Evolutionary conservation across 495 filamentous ascomycete genomes (phyloP).

Genomic region (Hypoxylon intermedium): DNA sequence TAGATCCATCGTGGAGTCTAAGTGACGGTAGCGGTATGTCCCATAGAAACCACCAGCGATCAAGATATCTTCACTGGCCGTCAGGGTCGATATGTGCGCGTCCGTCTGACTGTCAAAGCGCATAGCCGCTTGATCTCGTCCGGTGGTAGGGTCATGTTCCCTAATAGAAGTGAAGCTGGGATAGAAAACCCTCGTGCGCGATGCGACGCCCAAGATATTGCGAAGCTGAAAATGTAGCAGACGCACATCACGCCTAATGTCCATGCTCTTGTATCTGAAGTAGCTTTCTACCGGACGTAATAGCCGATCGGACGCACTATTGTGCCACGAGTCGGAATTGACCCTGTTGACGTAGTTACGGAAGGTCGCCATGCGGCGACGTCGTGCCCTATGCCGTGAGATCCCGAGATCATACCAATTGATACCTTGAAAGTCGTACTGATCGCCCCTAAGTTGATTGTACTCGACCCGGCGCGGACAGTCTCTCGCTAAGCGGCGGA

Average conservation of each 20-base stretch:
- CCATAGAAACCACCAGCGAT: constrained; percentile 83
- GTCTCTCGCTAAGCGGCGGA: constrained; percentile 20
- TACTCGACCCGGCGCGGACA: constrained; percentile 41
- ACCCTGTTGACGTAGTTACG: constrained; percentile 63
- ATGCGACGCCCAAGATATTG: constrained; percentile 76
- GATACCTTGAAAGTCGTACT: constrained; percentile 79
- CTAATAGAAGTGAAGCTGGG: constrained; percentile 66
- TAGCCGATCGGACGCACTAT: constrained; percentile 43
- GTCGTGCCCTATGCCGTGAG: constrained; percentile 64
- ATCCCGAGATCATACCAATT: constrained; percentile 73
- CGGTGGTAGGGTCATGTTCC: constrained; percentile 60
- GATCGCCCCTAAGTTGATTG: constrained; percentile 62
- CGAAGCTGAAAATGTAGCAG: constrained; percentile 89
- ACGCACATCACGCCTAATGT: constrained; percentile 66
- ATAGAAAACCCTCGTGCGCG: constrained; percentile 80
- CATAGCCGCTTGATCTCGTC: constrained; percentile 61
- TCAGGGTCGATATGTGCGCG: constrained; percentile 73
- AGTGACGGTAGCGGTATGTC: constrained; percentile 73
- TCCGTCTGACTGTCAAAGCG: constrained; percentile 62
- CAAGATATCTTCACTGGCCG: constrained; percentile 69
- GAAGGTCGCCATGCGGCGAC: constrained; percentile 63
- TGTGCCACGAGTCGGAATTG: constrained; percentile 48
- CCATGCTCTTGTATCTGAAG: constrained; percentile 76
- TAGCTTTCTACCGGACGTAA: constrained; percentile 60
- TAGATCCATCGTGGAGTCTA: constrained; percentile 55